A percentile compares a stretch with the other conserved stretches of the same genome.
Conservation (phyloP, 257 asterid species). For the Nicotiana tomentosiformis region DNA sequence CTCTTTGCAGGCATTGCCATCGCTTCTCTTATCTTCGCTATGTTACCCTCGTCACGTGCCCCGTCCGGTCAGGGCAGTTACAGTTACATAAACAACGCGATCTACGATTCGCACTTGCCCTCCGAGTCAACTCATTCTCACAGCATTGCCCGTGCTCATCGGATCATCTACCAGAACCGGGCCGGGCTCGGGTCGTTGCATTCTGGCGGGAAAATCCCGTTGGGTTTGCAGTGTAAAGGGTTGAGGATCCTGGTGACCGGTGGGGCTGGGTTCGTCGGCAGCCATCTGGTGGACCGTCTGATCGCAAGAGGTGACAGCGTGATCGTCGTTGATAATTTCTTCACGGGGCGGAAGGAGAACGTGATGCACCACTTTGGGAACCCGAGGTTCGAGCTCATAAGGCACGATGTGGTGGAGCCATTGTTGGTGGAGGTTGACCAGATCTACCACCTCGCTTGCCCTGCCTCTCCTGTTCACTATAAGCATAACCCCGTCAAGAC, state of each 20-base stretch:
- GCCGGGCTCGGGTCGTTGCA: conserved; percentile 41
- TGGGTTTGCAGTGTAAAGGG: conserved; percentile 68
- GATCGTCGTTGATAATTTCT: conserved; percentile 16
- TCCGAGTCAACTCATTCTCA: conserved; percentile 32
- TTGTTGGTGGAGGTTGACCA: background rate
- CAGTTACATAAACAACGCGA: background rate
- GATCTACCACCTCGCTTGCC: conserved; percentile 8
- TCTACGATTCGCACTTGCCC: conserved; percentile 21
- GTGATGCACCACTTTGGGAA: conserved; percentile 20
- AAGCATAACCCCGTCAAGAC: conserved; percentile 19
- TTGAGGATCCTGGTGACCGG: conserved; percentile 86
- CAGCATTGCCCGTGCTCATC: conserved; percentile 10
- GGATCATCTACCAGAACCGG: conserved; percentile 46
- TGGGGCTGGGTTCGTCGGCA: conserved; percentile 95
- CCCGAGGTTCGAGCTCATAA: conserved; percentile 15
- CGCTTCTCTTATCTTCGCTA: conserved; percentile 31
- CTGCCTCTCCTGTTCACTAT: conserved; percentile 20
- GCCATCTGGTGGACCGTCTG: conserved; percentile 91
- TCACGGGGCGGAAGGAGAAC: conserved; percentile 18
- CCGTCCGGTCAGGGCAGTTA: background rate
- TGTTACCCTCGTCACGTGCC: conserved; percentile 15
- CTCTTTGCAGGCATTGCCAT: conserved; percentile 45
- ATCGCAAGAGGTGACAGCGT: conserved; percentile 29
- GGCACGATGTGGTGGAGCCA: conserved; percentile 22
- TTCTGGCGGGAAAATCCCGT: conserved; percentile 76